Conservation (phyloP, 2,329 filamentous ascomycete genomes). For the Fonsecaea pugnacius region DNA sequence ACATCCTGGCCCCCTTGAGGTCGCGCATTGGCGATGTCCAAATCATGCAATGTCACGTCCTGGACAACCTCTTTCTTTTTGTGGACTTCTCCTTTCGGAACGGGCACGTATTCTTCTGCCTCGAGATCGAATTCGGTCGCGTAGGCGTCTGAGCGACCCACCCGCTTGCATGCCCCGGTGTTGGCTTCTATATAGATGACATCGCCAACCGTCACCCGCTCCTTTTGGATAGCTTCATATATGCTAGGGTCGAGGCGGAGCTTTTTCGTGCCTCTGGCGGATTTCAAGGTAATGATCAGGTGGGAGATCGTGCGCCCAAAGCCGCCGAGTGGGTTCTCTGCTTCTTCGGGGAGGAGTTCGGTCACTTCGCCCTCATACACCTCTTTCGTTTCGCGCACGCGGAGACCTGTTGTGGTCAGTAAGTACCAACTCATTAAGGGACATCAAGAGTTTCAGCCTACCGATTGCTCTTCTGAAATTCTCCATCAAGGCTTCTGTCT, state of each 20-base stretch:
- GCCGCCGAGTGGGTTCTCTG: slow-evolving; percentile 93
- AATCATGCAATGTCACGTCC: slow-evolving; percentile 94
- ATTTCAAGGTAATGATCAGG: slow-evolving; percentile 90
- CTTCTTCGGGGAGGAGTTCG: slow-evolving; percentile 95
- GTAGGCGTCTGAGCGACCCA: slow-evolving; percentile 93
- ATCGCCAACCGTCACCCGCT: slow-evolving; percentile 92
- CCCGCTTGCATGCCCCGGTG: slow-evolving; percentile 95
- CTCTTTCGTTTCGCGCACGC: slow-evolving; percentile 98
- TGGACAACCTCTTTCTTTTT: slow-evolving; percentile 99
- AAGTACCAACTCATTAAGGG: slow-evolving; percentile 12
- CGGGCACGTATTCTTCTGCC: slow-evolving; percentile 97
- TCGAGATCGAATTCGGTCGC: slow-evolving; percentile 98
- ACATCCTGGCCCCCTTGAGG: slow-evolving; percentile 98
- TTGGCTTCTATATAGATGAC: slow-evolving; percentile 99
- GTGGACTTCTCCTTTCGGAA: slow-evolving; percentile 98
- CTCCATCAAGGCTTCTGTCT: slow-evolving; percentile 99
- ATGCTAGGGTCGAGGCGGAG: slow-evolving; percentile 95
- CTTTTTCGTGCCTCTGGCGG: slow-evolving; percentile 96
- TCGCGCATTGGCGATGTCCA: slow-evolving; percentile 92
- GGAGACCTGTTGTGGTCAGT: slow-evolving; percentile 60
- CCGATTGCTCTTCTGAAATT: slow-evolving; percentile 97
- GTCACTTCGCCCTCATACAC: slow-evolving; percentile 99
- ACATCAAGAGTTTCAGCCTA: slow-evolving; percentile 43
- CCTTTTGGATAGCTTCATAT: slow-evolving; percentile 99
- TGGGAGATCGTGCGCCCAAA: slow-evolving; percentile 98